These are phyloP conservation scores for Leccinum arenicola DNA, from an alignment of 768 basidiomycete genomes.

Conservation along the genomic window DNA sequence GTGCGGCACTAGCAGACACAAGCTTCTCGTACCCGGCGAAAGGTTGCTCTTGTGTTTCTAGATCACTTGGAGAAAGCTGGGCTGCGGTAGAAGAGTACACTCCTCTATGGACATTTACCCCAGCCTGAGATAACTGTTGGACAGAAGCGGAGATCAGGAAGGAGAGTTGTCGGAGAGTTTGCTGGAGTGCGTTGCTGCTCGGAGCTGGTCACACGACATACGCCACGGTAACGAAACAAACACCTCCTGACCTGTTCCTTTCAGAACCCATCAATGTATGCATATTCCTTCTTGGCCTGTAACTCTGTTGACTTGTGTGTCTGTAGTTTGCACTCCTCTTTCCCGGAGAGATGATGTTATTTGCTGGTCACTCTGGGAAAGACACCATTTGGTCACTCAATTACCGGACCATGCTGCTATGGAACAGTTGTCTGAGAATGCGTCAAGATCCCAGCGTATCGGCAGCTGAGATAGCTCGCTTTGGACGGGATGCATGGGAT, in stretches of 20 bases:
- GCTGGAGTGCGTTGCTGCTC: constrained; percentile 69
- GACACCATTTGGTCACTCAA: constrained; percentile 76
- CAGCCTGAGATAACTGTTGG: constrained; percentile 60
- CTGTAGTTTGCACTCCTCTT: constrained; percentile 66
- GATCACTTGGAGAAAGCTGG: constrained; percentile 54
- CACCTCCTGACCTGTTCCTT: constrained; percentile 51
- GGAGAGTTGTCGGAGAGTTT: constrained; percentile 69
- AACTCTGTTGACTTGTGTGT: constrained; percentile 2
- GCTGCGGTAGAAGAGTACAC: constrained; percentile 48
- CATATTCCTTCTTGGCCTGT: neutral
- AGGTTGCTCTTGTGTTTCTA: constrained; percentile 46
- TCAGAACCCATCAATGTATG: constrained; percentile 66
- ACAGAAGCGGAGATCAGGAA: constrained; percentile 62
- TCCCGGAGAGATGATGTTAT: constrained; percentile 60
- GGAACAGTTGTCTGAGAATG: constrained; percentile 70
- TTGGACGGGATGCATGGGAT: constrained; percentile 66
- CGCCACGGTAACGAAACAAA: constrained; percentile 41
- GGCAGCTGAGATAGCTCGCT: constrained; percentile 55
- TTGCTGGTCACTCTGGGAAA: constrained; percentile 41
- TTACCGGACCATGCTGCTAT: constrained; percentile 65
- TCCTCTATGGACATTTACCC: constrained; percentile 62
- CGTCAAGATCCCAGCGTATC: constrained; percentile 39
- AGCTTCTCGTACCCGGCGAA: constrained; percentile 11
- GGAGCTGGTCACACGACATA: constrained; percentile 65
- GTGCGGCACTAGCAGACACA: neutral